A percentile compares a stretch with the other conserved stretches of the same genome.
phyloP scores from a whole-genome alignment of 2,329 filamentous ascomycete species.

The Aspergillus chevalieri region DNA sequence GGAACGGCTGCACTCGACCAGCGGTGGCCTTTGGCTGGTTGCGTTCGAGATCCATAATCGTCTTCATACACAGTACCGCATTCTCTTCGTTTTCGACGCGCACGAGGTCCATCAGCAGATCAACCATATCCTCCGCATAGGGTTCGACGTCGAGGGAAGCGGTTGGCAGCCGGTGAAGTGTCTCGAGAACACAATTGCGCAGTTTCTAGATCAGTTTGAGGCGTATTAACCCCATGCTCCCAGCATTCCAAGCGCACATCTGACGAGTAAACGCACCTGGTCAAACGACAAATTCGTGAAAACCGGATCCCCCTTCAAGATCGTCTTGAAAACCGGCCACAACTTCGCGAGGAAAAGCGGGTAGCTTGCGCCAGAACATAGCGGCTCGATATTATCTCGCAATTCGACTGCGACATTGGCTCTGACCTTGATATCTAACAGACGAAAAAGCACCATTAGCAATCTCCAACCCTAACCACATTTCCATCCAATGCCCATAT shows the following conservation, averaged over 20 bases:
- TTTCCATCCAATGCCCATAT: not conserved
- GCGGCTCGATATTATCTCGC: constrained; percentile 78
- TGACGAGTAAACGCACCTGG: constrained; percentile 55
- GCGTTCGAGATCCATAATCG: constrained; percentile 91
- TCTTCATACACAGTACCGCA: constrained; percentile 96
- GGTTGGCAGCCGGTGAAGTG: constrained; percentile 78
- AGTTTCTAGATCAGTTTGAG: constrained; percentile 57
- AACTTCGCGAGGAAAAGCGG: constrained; percentile 75
- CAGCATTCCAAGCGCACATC: not conserved
- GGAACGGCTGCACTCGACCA: constrained; percentile 80
- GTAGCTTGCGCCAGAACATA: constrained; percentile 77
- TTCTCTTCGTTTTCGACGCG: constrained; percentile 96
- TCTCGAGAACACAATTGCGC: constrained; percentile 88
- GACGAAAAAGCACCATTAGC: constrained; percentile 3
- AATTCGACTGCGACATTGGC: constrained; percentile 76
- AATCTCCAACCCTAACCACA: not conserved
- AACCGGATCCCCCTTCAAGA: constrained; percentile 77
- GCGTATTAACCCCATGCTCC: constrained; percentile 3
- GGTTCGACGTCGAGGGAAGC: constrained; percentile 76
- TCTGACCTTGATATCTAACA: constrained; percentile 70
- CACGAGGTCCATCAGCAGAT: constrained; percentile 82
- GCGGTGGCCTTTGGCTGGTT: constrained; percentile 78
- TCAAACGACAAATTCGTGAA: constrained; percentile 88
- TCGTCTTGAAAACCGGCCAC: constrained; percentile 81
- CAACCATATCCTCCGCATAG: constrained; percentile 81